phyloP scores from a whole-genome alignment of 2,329 filamentous ascomycete genomes.

The Rhynchosporium agropyri region DNA sequence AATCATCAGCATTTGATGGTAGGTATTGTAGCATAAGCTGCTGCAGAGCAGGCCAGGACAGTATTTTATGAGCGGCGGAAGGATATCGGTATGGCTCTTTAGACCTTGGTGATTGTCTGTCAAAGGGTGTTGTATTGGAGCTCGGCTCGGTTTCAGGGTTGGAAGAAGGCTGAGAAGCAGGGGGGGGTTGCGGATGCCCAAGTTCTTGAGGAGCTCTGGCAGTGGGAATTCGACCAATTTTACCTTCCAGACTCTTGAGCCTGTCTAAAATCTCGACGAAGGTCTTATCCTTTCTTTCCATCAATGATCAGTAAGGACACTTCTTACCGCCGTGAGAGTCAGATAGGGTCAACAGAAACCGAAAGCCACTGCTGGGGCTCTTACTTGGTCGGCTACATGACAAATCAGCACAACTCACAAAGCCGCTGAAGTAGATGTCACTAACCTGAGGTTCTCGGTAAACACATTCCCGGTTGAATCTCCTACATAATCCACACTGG shows the following conservation, averaged over 20 bases:
- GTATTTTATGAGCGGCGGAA: constrained; percentile 53
- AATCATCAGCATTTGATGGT: constrained; percentile 41
- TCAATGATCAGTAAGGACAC: constrained; percentile 29
- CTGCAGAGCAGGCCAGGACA: constrained; percentile 53
- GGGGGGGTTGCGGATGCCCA: constrained; percentile 35
- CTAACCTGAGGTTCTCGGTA: constrained; percentile 48
- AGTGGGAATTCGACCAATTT: constrained; percentile 51
- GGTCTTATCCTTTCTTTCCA: constrained; percentile 67
- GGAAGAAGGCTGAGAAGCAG: constrained; percentile 35
- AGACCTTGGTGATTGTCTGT: constrained; percentile 27
- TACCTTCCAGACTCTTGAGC: constrained; percentile 56
- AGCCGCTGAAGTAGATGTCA: neutral
- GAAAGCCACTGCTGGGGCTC: too few species aligned
- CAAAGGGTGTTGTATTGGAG: constrained; percentile 33
- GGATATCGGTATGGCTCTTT: constrained; percentile 37
- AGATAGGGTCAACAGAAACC: too few species aligned
- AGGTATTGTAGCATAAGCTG: constrained; percentile 45
- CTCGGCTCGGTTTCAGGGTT: constrained; percentile 28
- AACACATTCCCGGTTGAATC: constrained; percentile 59
- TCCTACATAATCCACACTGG: constrained; percentile 59
- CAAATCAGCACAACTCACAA: neutral
- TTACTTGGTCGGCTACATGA: constrained; percentile 61
- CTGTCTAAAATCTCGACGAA: constrained; percentile 62
- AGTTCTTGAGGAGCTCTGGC: constrained; percentile 24
- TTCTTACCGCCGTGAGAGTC: constrained; percentile 4